Evolutionary conservation across 106 monocot genomes (phyloP), one percentile per base, ranked within the genome.

Genomic region (Phalaenopsis equestris): DNA sequence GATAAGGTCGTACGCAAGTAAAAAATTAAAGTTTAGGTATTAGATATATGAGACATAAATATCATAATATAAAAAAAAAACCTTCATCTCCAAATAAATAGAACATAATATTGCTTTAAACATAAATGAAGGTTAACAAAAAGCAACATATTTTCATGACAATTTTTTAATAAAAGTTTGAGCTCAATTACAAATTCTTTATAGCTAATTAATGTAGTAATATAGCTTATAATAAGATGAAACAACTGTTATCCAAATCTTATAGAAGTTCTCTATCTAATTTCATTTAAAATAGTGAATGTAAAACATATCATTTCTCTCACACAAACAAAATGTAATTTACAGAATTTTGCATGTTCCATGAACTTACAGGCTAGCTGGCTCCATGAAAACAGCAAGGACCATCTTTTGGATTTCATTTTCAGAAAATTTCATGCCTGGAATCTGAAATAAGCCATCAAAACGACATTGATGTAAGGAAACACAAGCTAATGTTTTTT

Each of bases 311-410:
- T 64, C 64, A 64, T 21, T 58, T 58, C 58, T 17, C 19, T 19
- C 17, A 58, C 19, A 58, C 17, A 58, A 5, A 58, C 3, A 19
- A 58, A 12, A 12, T 24, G 43, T 45, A 4, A 64, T 64, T 64
- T 23, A 75, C 61, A 70, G 3, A 70, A 38, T 6, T 0, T 37
- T 11, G 6, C 12, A 70, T 70, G 38, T 21, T 2, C n/a, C 70
- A 36, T 1, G 2, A 39, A 57, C 78, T 78, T 46, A 78, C 78
- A 78, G 16, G 57, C 78, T 56, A 15, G 78, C 78, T 38, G 78
- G 78, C 41, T 78, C 78, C 57, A 56, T 38, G 38, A 78, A 78
- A 78, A 78, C 19, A 78, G 56, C 78, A 38, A 56, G 78, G 17
- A 78, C 78, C 78, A 57, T 56, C n/a, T 58, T 78, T 10, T 56